phyloP scores from a whole-genome alignment of 257 asterid genomes.

The Solanum chaucha region DNA sequence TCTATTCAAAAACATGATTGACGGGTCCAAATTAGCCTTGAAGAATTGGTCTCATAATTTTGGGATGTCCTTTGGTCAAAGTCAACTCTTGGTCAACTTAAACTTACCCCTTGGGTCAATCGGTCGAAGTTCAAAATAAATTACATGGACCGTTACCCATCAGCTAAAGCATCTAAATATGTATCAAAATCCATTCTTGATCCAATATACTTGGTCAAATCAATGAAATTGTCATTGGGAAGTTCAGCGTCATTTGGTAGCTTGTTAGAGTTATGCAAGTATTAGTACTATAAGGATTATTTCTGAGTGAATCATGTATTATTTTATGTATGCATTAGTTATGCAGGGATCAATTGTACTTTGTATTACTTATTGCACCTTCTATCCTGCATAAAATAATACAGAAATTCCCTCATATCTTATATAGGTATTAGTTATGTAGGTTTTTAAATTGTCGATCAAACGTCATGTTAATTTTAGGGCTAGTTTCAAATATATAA shows the following conservation, averaged over 20 bases:
- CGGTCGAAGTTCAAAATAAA: neutral
- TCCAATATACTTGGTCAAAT: neutral
- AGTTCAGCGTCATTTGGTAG: neutral
- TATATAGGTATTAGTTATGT: too few relatives aligned
- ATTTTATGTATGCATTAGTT: too few relatives aligned
- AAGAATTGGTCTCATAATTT: neutral
- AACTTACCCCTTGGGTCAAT: neutral
- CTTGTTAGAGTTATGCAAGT: too few relatives aligned
- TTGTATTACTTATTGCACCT: too few relatives aligned
- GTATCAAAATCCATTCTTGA: neutral
- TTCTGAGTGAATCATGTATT: too few relatives aligned
- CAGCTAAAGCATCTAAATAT: neutral
- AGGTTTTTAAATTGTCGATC: too few relatives aligned
- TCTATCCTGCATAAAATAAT: too few relatives aligned
- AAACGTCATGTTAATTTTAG: too few relatives aligned
- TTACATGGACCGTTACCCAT: neutral
- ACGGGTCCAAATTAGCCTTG: neutral
- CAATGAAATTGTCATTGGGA: neutral
- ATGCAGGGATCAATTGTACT: too few relatives aligned
- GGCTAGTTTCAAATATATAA: too few relatives aligned
- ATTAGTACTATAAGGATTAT: too few relatives aligned
- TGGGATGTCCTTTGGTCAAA: neutral
- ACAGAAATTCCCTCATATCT: too few relatives aligned
- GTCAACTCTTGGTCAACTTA: neutral
- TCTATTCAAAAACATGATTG: neutral